Percentiles rank a stretch among this genome's conserved stretches.
These are phyloP conservation scores for Akanthomyces lecanii DNA, from an alignment of 2,329 filamentous ascomycete genomes.

Conservation along the genomic window DNA sequence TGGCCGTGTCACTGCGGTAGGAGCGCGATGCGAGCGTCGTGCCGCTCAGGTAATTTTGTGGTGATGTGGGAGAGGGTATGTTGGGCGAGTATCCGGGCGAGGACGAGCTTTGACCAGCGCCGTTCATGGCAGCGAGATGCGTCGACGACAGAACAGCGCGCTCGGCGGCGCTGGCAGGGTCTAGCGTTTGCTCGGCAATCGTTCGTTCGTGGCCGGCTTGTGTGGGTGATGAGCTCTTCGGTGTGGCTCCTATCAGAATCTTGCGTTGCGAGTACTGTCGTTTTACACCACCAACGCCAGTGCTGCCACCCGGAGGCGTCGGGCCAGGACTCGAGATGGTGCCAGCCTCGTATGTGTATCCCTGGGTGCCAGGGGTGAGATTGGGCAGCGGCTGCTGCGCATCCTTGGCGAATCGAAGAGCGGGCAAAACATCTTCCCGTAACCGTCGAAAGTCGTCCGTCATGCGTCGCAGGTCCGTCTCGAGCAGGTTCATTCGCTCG, in stretches of 20 bases:
- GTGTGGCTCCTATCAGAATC: conserved; percentile 63
- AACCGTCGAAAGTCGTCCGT: conserved; percentile 85
- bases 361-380: conserved; percentile 31
- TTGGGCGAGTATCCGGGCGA: conserved; percentile 59
- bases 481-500: conserved; percentile 78
- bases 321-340: conserved; percentile 51
- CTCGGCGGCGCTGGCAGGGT: conserved; percentile 65
- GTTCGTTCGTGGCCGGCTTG: conserved; percentile 65
- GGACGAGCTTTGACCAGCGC: conserved; percentile 46
- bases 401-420: conserved; percentile 87
- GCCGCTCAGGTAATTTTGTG: conserved; percentile 49
- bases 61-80: conserved; percentile 66
- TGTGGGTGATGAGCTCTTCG: conserved; percentile 74
- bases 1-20: conserved; percentile 54
- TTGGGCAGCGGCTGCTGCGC: conserved; percentile 79
- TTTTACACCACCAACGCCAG: conserved; percentile 61
- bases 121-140: conserved; percentile 67
- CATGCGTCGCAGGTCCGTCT: conserved; percentile 77
- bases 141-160: conserved; percentile 63
- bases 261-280: conserved; percentile 74
- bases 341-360: conserved; percentile 48
- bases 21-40: conserved; percentile 59
- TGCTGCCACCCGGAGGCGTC: conserved; percentile 45
- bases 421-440: conserved; percentile 85
- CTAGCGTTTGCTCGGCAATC: conserved; percentile 60